Base-by-base conservation (phyloP, 768 basidiomycete genomes). In the Phylloporus scabripes region DNA sequence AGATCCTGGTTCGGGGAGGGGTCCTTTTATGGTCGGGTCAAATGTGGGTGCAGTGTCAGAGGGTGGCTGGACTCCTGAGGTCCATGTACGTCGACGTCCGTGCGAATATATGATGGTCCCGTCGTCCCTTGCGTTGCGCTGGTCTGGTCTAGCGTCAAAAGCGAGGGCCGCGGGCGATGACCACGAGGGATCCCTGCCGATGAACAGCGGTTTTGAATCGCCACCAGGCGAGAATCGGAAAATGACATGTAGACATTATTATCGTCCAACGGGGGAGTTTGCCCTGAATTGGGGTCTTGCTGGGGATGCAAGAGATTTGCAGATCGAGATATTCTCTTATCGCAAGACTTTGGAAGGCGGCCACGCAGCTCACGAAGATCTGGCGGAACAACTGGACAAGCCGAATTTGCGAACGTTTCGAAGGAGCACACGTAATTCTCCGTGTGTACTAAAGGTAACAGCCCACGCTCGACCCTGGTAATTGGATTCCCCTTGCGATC, bases 1-100 rank as follows among this genome's bases (percentile, higher is more conserved):
- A 54, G 62, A 64, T 59, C 56, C 51, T 47, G 50, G 50, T 59
- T 45, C 40, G 50, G 48, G 63, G 55, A 17, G 28, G 18, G 23
- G 32, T 28, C 42, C 31, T 20, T 47, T 29, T 21, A 7, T 48
- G 41, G 34, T 28, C 33, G 15, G 60, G 49, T 51, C 32, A 37
- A 21, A 23, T 29, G 33, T 12, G n/a, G 38, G 24, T 15, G 28
- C 24, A 26, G 24, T 28, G 26, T 9, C 26, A 28, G 26, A 28
- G 26, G 24, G 24, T 7, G 24, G 24, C 24, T 26, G 24, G 24
- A 26, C 24, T 7, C 24, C 24, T 26, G 24, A 9, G 8, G 26
- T 28, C 26, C 8, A 26, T 26, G 24, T 7, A 26, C 24, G 24
- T 26, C 24, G n/a, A n/a, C 24, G 26, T 28, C 26, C 26, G 26